A percentile compares a stretch with the other conserved stretches of the same genome.
phyloP scores from a whole-genome alignment of 2,329 filamentous ascomycete genomes.

The Cadophora malorum region DNA sequence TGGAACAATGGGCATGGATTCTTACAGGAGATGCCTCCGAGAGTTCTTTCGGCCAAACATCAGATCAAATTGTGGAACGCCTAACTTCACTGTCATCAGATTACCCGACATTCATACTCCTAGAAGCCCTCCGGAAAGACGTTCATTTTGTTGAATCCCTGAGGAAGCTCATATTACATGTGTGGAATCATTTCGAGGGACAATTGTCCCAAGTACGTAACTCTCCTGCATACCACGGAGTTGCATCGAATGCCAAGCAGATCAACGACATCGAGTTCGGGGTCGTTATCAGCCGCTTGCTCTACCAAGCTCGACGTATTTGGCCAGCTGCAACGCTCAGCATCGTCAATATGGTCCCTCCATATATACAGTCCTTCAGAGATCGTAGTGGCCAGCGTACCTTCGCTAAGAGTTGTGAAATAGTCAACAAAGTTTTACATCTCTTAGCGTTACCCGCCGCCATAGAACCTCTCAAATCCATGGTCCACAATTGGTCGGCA shows the following conservation, averaged over 20 bases:
- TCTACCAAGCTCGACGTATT: slow-evolving; percentile 40
- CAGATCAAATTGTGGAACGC: slow-evolving; percentile 35
- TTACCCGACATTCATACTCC: slow-evolving; percentile 40
- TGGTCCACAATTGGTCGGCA: slow-evolving; percentile 62
- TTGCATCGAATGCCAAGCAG: neutral
- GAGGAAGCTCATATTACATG: slow-evolving; percentile 22
- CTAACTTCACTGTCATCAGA: slow-evolving; percentile 31
- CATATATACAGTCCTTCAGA: slow-evolving; percentile 31
- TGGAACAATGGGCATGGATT: slow-evolving; percentile 43
- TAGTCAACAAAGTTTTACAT: slow-evolving; percentile 52
- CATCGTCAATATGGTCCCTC: slow-evolving; percentile 37
- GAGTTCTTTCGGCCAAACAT: neutral
- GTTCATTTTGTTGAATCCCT: slow-evolving; percentile 32
- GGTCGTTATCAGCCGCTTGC: slow-evolving; percentile 36
- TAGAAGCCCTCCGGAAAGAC: slow-evolving; percentile 38
- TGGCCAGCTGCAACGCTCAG: slow-evolving; percentile 40
- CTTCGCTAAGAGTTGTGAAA: slow-evolving; percentile 37
- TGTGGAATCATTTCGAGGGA: slow-evolving; percentile 21
- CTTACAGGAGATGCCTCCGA: slow-evolving; percentile 31
- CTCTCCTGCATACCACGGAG: neutral
- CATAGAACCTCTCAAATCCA: slow-evolving; percentile 47
- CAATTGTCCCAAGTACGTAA: slow-evolving; percentile 21
- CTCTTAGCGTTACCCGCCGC: slow-evolving; percentile 48
- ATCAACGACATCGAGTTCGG: slow-evolving; percentile 34
- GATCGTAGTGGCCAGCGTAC: slow-evolving; percentile 11